These are phyloP conservation scores for Fallopia convolvulus DNA, from an alignment of 148 eudicot species.

Conservation along the genomic window DNA sequence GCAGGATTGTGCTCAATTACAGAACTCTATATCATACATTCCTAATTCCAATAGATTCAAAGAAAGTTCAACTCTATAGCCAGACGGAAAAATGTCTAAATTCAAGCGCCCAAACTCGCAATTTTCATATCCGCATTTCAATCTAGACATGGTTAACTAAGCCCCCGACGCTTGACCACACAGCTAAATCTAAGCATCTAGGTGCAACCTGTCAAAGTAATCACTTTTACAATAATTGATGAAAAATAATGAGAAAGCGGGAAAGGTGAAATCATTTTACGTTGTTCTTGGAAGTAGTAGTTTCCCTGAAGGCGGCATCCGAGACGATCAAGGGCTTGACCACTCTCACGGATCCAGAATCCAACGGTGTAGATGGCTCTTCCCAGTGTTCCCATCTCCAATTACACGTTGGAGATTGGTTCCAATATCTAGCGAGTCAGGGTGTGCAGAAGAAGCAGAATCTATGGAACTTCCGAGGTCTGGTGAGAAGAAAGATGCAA, in stretches of 20 bases:
- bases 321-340: slow-evolving; percentile 73
- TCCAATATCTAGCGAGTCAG: neutral
- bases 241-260: neutral
- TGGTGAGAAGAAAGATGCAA: neutral
- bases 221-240: neutral
- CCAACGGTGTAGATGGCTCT: slow-evolving; percentile 55
- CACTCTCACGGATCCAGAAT: slow-evolving; percentile 53
- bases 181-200: neutral
- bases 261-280: slow-evolving; percentile 19
- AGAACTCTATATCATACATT: neutral
- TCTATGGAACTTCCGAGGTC: slow-evolving; percentile 1
- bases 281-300: slow-evolving; percentile 42
- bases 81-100: neutral
- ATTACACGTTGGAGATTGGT: neutral
- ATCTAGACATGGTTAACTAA: neutral
- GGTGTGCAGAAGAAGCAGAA: neutral
- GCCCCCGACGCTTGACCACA: neutral
- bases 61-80: neutral
- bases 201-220: neutral
- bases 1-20: neutral
- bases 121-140: neutral
- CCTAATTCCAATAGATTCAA: neutral
- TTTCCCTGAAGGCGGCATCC: slow-evolving; percentile 59
- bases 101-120: neutral
- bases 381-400: slow-evolving; percentile 40